Base-by-base conservation (phyloP, 257 asterid genomes). In the Penstemon newberryi region DNA sequence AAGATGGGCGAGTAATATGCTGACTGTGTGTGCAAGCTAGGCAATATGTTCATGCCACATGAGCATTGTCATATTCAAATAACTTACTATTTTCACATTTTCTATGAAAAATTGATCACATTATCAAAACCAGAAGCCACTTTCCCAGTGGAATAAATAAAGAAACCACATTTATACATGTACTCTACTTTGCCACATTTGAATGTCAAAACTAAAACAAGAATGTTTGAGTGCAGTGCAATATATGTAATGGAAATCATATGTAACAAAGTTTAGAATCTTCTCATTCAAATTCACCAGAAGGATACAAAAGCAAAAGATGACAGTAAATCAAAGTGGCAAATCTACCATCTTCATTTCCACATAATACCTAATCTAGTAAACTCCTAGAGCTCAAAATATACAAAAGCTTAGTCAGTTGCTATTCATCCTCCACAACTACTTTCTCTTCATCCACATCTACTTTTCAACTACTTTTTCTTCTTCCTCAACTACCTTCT, bases 1-100 rank as follows among this genome's bases (percentile, higher is more conserved):
- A 41, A 45, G 67, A 80, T 69, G 83, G 80, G 91, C 85, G 94
- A 85, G 92, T 87, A 75, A 80, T 72, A 78, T 78, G 90, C 90
- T 84, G 93, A 85, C 96, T 75, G 81, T 46, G 50, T 59, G 57
- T 11, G 64, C 43, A 58, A 58, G 71, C 67, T 73, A 55, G 44
- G 51, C 62, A 37, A 74, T 60, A 43, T 75, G 87, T 72, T 85
- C 84, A 78, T 70, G 63, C 70, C 57, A 67, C 66, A 44, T 66
- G 80, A 84, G 81, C 87, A 71, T 46, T 66, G 40, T 63, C 58
- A 33, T 55, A 47, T 47, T 64, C 15, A 33, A 25, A 72, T 60
- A 53, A 4, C 66, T 45, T 73, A 66, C 60, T 56, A 64, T 54
- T 64, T 46, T 62, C 50, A 67, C 76, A 59, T 43, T 8, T 65